A percentile compares a stretch with the other conserved stretches of the same genome.
Conservation (phyloP, 2,329 filamentous ascomycete species). For the Diaporthe helianthi region DNA sequence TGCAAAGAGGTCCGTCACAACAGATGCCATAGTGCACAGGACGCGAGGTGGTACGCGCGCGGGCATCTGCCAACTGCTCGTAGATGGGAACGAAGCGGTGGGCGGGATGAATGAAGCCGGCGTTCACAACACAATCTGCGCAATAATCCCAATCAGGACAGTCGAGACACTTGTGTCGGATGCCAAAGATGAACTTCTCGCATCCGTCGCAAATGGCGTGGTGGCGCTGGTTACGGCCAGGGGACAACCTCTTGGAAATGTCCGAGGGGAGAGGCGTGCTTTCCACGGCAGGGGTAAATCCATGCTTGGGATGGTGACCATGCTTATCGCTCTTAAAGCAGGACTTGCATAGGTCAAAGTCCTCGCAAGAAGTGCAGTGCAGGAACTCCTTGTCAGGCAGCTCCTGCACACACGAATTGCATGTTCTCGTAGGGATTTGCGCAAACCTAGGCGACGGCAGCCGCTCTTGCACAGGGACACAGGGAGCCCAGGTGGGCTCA, state of each 20-base stretch:
- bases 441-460: background rate
- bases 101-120: slow-evolving; percentile 73
- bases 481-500: slow-evolving; percentile 34
- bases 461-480: background rate
- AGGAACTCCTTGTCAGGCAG: slow-evolving; percentile 81
- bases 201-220: slow-evolving; percentile 95
- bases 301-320: slow-evolving; percentile 89
- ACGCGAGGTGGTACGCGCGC: slow-evolving; percentile 49
- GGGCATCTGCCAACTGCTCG: slow-evolving; percentile 55
- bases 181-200: slow-evolving; percentile 83
- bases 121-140: slow-evolving; percentile 72
- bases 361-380: slow-evolving; percentile 83
- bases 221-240: slow-evolving; percentile 83
- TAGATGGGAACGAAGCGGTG: slow-evolving; percentile 93
- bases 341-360: slow-evolving; percentile 88
- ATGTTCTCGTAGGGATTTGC: slow-evolving; percentile 63
- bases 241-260: slow-evolving; percentile 72
- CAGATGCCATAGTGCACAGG: slow-evolving; percentile 82
- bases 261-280: slow-evolving; percentile 67
- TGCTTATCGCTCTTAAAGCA: slow-evolving; percentile 82
- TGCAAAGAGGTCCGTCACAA: slow-evolving; percentile 93
- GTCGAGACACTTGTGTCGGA: slow-evolving; percentile 95
- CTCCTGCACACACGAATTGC: slow-evolving; percentile 72
- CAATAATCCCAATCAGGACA: slow-evolving; percentile 99
- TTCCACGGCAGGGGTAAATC: slow-evolving; percentile 72